Evolutionary conservation across 257 asterid species (phyloP), one percentile per base, ranked within the genome.

Genomic region (Knoxia roxburghii): DNA sequence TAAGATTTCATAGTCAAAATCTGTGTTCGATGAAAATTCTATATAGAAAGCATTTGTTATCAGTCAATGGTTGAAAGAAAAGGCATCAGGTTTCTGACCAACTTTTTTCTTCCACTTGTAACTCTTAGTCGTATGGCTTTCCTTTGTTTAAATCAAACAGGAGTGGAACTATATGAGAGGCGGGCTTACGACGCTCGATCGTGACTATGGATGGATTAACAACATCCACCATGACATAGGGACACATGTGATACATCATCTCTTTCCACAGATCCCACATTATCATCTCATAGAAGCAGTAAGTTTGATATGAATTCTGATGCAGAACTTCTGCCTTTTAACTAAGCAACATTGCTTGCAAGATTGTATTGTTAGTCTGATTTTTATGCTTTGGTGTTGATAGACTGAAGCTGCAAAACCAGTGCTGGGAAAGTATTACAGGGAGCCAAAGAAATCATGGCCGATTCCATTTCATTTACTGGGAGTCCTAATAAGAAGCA

Each of bases 211-310:
- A 43, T 85, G 86, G 95, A 85, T 91, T 23, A 91, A 91, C 82
- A 87, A 87, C 84, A 83, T 89, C 79, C 96, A 91, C 70, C 98
- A 91, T 33, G 96, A 91, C 78, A 89, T 89, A 5, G 98, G 98
- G 65, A 89, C 96, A 0, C 96, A 91, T 65, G 96, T 87, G 41
- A 86, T 91, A 33, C 98, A 91, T 75, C 98, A 91, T 62, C 96
- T 91, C 75, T 91, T 89, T 75, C 98, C 98, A 32, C 96, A 91
- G 73, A 89, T 91, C 76, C 96, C 96, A 60, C 98, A 91, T 73
- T 91, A 91, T 58, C 82, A 89, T 75, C 78, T 91, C 68, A 73
- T 80, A 2, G 96, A 91, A 84, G 98, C 98, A 7, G 98, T 91
- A 73, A 89, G 86, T 73, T n/a, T 26, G 45, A 23, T 9, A 30